Evolutionary conservation across 345 rosid species (phyloP), one percentile per base, ranked within the genome.

Genomic region (Hypericum perforatum): DNA sequence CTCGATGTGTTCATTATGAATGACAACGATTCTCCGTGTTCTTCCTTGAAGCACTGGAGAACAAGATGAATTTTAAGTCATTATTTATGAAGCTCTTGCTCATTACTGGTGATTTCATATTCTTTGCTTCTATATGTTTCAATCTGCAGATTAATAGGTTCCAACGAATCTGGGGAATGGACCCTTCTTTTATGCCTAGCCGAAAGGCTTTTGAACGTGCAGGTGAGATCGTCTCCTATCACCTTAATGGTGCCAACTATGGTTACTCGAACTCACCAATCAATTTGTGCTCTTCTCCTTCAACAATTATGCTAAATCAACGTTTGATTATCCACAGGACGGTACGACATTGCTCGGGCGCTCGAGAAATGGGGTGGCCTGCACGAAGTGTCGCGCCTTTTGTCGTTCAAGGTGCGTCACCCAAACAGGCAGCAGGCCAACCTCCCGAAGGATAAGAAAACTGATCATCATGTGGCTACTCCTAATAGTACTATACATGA

Each of bases 311-410:
- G 32, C 32, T 22, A 22, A 22, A 4, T 22, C 32, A 4, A 22
- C 32, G 32, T 4, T 22, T 22, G 32, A 22, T 22, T 1, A 22
- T 7, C 52, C 48, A 37, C 70, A 91, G 98, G 98, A 49, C 83
- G 96, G 11, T 91, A 82, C 53, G 96, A 91, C 75, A 91, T 91
- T 15, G 98, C 98, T 0, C 78, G 96, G 4, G 95, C 96, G 50
- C 66, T 87, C 11, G 98, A 91, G 82, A 91, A 91, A 71, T 91
- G 98, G 95, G 96, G 98, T 9, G 96, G 96, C 6, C 74, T 87
- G 11, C 92, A 74, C 16, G 88, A 91, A 73, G 95, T 87, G 15
- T 82, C 96, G 36, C 82, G 94, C 11, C 83, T 91, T 6, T 43
- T 87, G 53, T 73, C 88, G 1, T 77, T 91, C n/a, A 78, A 81